These are phyloP conservation scores for Calonectria pauciramosa DNA, from an alignment of 2,329 filamentous ascomycete species.

Conservation along the genomic window DNA sequence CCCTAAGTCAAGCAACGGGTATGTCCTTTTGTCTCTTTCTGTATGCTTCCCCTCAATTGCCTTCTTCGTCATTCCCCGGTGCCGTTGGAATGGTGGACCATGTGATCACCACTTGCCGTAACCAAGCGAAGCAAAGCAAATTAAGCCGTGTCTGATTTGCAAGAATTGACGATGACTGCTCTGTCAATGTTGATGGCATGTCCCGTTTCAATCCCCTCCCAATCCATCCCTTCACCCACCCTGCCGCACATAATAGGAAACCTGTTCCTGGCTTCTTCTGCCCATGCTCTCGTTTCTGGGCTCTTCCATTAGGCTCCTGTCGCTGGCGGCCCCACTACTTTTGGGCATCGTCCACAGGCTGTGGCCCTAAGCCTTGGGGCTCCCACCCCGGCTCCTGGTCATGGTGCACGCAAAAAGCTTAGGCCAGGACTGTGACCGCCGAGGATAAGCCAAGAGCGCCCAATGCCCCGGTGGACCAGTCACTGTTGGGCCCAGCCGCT, in stretches of 20 bases:
- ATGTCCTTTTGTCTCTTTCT: neutral
- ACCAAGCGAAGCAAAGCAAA: conserved; percentile 36
- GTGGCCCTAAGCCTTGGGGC: conserved; percentile 38
- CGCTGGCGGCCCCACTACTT: conserved; percentile 30
- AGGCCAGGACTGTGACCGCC: conserved; percentile 15
- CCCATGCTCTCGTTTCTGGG: conserved; percentile 31
- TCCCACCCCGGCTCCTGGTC: conserved; percentile 8
- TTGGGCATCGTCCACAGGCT: conserved; percentile 38
- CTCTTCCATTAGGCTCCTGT: conserved; percentile 37
- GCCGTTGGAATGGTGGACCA: conserved; percentile 35
- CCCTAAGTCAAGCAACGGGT: neutral
- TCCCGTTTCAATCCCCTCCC: neutral
- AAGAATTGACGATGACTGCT: conserved; percentile 37
- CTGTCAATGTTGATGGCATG: neutral
- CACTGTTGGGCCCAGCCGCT: conserved; percentile 34
- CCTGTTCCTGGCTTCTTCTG: conserved; percentile 17
- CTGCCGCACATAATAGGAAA: conserved; percentile 18
- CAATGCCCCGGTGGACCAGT: conserved; percentile 31
- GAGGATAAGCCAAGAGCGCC: conserved; percentile 20
- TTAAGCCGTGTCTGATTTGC: conserved; percentile 35
- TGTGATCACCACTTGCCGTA: conserved; percentile 40
- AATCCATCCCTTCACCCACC: conserved; percentile 8
- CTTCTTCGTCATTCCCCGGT: neutral
- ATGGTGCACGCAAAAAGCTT: conserved; percentile 21
- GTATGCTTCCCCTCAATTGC: neutral